Evolutionary conservation across 106 monocot genomes (phyloP).

Genomic region (Acorus gramineus): DNA sequence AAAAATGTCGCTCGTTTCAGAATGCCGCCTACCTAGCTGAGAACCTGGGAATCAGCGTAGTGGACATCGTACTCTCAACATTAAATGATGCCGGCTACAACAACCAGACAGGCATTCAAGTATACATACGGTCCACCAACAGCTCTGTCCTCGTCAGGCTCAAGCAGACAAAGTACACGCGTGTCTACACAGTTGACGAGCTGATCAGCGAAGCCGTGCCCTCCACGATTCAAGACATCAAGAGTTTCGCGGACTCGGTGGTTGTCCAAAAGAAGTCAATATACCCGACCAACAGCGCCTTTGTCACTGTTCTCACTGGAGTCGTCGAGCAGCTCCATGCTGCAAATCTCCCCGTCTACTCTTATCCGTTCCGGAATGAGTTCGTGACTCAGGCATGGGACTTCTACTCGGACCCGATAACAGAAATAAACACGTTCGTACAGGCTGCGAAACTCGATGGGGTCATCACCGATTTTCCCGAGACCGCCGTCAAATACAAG

Average conservation of each 20-base stretch:
- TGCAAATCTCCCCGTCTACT: conserved; percentile 49
- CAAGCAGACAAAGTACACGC: conserved; percentile 43
- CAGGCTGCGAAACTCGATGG: conserved; percentile 34
- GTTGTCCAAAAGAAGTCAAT: conserved; percentile 39
- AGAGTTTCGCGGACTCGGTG: conserved; percentile 48
- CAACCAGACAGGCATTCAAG: conserved; percentile 34
- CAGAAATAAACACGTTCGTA: conserved; percentile 48
- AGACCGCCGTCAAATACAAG: conserved; percentile 41
- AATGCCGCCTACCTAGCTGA: conserved; percentile 42
- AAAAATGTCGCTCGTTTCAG: conserved; percentile 15
- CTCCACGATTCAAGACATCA: conserved; percentile 47
- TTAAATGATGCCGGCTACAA: conserved; percentile 38
- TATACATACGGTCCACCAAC: conserved; percentile 56
- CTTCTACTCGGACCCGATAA: conserved; percentile 54
- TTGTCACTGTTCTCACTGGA: conserved; percentile 24
- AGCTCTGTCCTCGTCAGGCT: conserved; percentile 64
- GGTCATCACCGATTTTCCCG: conserved; percentile 69
- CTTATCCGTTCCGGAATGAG: conserved; percentile 50
- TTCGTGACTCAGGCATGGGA: conserved; percentile 58
- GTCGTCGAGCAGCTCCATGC: conserved; percentile 28
- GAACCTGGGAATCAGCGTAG: conserved; percentile 29
- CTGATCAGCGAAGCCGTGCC: conserved; percentile 28
- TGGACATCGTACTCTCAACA: conserved; percentile 31
- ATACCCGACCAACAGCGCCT: conserved; percentile 17
- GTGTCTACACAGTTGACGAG: conserved; percentile 49